Conservation (phyloP, 176 grass and related monocot species). For the Avena insularis region DNA sequence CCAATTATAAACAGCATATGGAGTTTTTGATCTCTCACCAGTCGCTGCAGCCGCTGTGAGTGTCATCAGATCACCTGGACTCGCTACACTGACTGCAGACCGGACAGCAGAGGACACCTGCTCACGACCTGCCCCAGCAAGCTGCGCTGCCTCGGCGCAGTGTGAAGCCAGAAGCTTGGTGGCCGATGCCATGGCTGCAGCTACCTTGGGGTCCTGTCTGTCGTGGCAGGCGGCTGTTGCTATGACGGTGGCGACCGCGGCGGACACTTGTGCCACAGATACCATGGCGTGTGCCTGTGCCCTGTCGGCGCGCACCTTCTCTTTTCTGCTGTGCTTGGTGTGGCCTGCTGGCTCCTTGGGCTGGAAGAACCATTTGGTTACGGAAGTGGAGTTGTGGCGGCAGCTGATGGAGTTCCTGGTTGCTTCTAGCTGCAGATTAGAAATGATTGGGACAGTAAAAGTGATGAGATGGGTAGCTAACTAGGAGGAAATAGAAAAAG, state of each 20-base stretch:
- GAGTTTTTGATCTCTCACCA: conserved; percentile 45
- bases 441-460: not conserved
- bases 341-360: conserved; percentile 1
- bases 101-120: conserved; percentile 53
- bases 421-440: not conserved
- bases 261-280: conserved; percentile 60
- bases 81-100: conserved; percentile 51
- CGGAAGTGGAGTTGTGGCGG: not conserved
- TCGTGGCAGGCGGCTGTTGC: conserved; percentile 32
- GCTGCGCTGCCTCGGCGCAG: conserved; percentile 70
- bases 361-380: conserved; percentile 64
- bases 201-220: conserved; percentile 44
- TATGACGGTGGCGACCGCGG: conserved; percentile 50
- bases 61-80: conserved; percentile 62
- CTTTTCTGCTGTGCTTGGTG: not conserved
- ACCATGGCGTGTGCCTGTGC: conserved; percentile 59
- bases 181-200: conserved; percentile 58
- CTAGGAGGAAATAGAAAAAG: no score
- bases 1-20: not conserved
- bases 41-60: conserved; percentile 72
- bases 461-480: no score
- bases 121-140: conserved; percentile 48
- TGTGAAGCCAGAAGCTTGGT: conserved; percentile 62
- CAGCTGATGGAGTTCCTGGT: conserved; percentile 22
- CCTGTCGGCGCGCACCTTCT: conserved; percentile 26